These are phyloP conservation scores for Aulographum hederae DNA, from an alignment of 2,329 filamentous ascomycete genomes.

Conservation along the genomic window DNA sequence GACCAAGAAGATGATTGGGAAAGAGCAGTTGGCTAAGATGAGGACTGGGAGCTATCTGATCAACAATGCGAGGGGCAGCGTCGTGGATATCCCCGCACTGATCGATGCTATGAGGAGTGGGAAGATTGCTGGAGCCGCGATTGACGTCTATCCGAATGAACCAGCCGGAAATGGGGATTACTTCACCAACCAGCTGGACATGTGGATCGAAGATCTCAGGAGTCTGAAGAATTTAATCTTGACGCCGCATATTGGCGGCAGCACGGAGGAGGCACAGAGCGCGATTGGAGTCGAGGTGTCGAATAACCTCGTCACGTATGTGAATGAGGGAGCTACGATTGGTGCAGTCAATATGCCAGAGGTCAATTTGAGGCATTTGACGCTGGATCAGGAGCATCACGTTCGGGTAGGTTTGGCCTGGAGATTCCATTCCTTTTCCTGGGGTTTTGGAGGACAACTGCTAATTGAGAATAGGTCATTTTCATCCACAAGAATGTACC, in stretches of 20 bases:
- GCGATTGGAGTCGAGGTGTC: constrained; percentile 90
- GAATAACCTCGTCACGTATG: constrained; percentile 76
- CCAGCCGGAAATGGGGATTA: constrained; percentile 89
- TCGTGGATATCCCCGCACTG: constrained; percentile 85
- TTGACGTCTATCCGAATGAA: constrained; percentile 92
- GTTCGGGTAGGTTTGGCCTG: constrained; percentile 42
- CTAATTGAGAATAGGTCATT: constrained; percentile 36
- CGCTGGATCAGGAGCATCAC: constrained; percentile 73
- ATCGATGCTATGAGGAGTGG: constrained; percentile 73
- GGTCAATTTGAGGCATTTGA: constrained; percentile 74
- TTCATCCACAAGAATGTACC: constrained; percentile 96
- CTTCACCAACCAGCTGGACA: constrained; percentile 70
- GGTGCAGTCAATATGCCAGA: constrained; percentile 97
- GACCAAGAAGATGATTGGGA: constrained; percentile 83
- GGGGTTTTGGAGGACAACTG: neutral
- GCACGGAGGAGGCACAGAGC: constrained; percentile 91
- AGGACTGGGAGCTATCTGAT: constrained; percentile 85
- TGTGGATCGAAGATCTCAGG: constrained; percentile 71
- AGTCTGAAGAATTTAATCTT: constrained; percentile 82
- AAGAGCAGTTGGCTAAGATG: constrained; percentile 66
- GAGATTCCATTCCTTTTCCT: neutral
- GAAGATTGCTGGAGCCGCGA: constrained; percentile 81
- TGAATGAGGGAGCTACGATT: constrained; percentile 83
- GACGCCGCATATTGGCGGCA: constrained; percentile 92
- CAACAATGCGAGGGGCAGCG: constrained; percentile 84